Conservation (phyloP, 2,329 filamentous ascomycete genomes). For the Pseudomassariella vexata region DNA sequence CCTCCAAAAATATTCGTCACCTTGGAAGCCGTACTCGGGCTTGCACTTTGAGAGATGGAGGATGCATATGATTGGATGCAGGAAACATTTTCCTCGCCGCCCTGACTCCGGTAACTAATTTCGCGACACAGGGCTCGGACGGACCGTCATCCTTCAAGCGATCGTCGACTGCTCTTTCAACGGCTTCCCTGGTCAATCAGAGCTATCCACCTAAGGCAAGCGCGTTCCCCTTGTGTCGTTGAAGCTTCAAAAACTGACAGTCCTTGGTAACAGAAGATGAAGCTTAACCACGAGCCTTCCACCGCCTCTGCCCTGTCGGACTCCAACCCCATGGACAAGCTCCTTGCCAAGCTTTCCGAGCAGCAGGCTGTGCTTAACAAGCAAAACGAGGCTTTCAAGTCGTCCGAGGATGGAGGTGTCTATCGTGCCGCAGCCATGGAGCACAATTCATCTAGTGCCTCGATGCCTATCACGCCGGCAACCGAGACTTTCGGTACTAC, state of each 20-base stretch:
- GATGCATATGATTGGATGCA: no score
- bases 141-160: conserved; percentile 29
- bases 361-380: conserved; percentile 57
- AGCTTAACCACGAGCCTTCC: conserved; percentile 37
- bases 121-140: conserved; percentile 15
- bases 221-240: no score
- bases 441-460: conserved; percentile 52
- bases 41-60: no score
- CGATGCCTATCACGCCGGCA: conserved; percentile 57
- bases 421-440: no score
- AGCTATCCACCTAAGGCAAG: conserved; percentile 43
- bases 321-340: conserved; percentile 60
- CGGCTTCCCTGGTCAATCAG: conserved; percentile 52
- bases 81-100: no score
- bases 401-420: conserved; percentile 27
- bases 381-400: conserved; percentile 50
- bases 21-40: no score
- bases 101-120: not conserved
- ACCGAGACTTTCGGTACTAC: conserved; percentile 46
- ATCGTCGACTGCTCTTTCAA: conserved; percentile 39
- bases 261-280: conserved; percentile 39
- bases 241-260: no score
- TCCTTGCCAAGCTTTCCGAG: conserved; percentile 68
- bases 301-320: conserved; percentile 26
- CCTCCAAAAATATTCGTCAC: no score